These are phyloP conservation scores for Penicillium paneum DNA, from an alignment of 2,329 filamentous ascomycete genomes.

Conservation along the genomic window DNA sequence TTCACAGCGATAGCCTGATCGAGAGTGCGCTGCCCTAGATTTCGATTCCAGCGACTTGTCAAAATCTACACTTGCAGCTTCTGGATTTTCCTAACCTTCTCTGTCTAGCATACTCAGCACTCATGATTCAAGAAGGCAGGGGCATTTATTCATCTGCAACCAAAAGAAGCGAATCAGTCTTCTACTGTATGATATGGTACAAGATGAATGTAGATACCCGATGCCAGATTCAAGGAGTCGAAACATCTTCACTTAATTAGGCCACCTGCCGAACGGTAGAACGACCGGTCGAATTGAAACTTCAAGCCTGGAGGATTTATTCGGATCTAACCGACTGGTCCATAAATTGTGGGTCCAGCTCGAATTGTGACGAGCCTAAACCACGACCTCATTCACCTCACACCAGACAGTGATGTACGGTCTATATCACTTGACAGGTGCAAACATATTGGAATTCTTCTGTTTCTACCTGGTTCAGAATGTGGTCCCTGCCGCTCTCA, in stretches of 20 bases:
- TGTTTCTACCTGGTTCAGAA: slow-evolving; percentile 3
- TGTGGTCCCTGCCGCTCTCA: background rate
- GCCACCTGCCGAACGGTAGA: no score
- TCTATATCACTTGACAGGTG: background rate
- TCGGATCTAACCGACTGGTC: no score
- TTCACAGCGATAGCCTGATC: background rate
- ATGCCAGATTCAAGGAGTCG: background rate
- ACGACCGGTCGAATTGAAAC: no score
- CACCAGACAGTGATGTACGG: background rate
- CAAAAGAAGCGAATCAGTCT: background rate
- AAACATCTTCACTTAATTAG: background rate
- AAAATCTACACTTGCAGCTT: background rate
- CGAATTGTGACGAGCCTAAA: no score
- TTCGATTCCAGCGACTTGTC: background rate
- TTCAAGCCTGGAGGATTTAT: no score
- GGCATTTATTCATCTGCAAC: background rate
- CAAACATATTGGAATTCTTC: background rate
- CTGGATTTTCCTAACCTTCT: background rate
- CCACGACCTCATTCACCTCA: background rate
- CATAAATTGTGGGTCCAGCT: no score
- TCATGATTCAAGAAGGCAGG: background rate
- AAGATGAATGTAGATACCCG: background rate
- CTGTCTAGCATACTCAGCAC: background rate
- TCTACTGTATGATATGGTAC: background rate
- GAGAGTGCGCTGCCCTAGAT: background rate